phyloP scores from a whole-genome alignment of 2,329 filamentous ascomycete species.

The Fusarium duplospermum region DNA sequence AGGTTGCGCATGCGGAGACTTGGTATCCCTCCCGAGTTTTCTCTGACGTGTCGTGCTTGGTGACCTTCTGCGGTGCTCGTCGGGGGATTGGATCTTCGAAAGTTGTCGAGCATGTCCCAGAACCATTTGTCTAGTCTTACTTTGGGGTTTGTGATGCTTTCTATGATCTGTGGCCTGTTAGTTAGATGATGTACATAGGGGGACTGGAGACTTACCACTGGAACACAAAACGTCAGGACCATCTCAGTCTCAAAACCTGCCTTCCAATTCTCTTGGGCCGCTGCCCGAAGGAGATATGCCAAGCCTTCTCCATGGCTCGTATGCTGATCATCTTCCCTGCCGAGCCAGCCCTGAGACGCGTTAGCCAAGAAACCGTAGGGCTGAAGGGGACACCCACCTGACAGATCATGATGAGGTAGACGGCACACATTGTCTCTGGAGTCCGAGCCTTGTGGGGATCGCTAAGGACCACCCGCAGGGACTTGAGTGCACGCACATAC shows the following conservation, averaged over 20 bases:
- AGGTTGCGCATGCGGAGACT: conserved; percentile 28
- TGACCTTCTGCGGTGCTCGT: background rate
- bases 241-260: conserved; percentile 46
- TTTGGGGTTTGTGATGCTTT: conserved; percentile 45
- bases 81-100: conserved; percentile 21
- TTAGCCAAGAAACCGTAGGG: background rate
- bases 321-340: conserved; percentile 36
- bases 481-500: conserved; percentile 48
- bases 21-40: conserved; percentile 18
- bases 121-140: conserved; percentile 33
- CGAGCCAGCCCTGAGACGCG: conserved; percentile 46
- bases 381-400: conserved; percentile 41
- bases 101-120: conserved; percentile 36
- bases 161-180: conserved; percentile 41
- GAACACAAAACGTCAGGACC: conserved; percentile 46
- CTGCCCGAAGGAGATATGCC: conserved; percentile 46
- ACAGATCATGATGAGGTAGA: conserved; percentile 52
- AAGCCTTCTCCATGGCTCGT: conserved; percentile 49
- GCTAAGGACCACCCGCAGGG: conserved; percentile 42
- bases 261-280: conserved; percentile 37
- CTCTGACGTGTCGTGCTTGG: background rate
- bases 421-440: conserved; percentile 51
- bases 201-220: conserved; percentile 45
- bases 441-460: conserved; percentile 44
- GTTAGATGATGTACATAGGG: too few species aligned